Evolutionary conservation across 805 yeast species (phyloP).

Genomic region (Grigorovia humatica): DNA sequence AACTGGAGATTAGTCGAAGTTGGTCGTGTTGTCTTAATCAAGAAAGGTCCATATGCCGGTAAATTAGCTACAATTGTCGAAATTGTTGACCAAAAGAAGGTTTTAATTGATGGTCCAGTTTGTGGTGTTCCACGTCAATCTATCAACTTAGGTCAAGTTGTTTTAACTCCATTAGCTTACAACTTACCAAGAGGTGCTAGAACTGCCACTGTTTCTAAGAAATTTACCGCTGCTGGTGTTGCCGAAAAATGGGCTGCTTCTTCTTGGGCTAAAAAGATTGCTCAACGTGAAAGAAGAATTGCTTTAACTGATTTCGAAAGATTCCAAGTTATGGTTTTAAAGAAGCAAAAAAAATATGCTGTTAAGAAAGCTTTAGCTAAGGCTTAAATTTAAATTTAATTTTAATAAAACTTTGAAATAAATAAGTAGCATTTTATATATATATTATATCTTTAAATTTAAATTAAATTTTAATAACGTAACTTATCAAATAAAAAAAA

Average conservation of each 20-base stretch:
- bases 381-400: constrained; percentile 45
- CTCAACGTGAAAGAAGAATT: constrained; percentile 88
- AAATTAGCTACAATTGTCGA: constrained; percentile 96
- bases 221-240: constrained; percentile 86
- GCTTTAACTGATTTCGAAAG: constrained; percentile 95
- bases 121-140: constrained; percentile 87
- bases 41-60: constrained; percentile 61
- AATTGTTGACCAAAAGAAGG: constrained; percentile 98
- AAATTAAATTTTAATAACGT: neutral
- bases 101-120: constrained; percentile 93
- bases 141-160: constrained; percentile 73
- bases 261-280: constrained; percentile 97
- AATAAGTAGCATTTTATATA: constrained; percentile 3
- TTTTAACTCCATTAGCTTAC: constrained; percentile 85
- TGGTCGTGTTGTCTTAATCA: constrained; percentile 95
- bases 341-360: constrained; percentile 94
- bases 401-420: neutral
- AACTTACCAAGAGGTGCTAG: constrained; percentile 93
- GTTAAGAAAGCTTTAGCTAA: constrained; percentile 94
- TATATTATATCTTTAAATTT: neutral
- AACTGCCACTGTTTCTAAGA: constrained; percentile 76
- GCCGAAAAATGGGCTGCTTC: constrained; percentile 86
- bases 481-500: neutral
- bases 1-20: constrained; percentile 99
- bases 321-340: constrained; percentile 96